Evolutionary conservation across 768 basidiomycete genomes (phyloP), one percentile per base, ranked within the genome.

Genomic region (Lactarius sp.): DNA sequence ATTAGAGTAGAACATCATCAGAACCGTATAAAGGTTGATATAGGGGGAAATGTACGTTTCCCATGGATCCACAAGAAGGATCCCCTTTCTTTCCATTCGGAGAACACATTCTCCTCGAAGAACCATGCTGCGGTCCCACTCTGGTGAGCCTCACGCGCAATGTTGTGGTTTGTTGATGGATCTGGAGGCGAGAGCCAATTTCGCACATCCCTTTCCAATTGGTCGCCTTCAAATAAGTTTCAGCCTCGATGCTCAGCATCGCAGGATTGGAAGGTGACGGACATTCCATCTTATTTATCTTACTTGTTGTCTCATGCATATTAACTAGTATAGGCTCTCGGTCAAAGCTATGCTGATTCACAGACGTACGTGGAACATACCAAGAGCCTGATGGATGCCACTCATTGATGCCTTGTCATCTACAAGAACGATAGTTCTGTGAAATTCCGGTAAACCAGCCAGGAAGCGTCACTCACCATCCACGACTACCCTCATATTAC

Each of bases 11-110:
- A 22, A 22, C 10, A 8, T 12, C 8, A n/a, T 61, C n/a, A 49
- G 22, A 4, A 33, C 2, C 14, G 13, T 31, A 7, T 5, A 18
- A 1, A 10, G 3, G 3, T 7, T 13, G 13, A 18, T 13, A 31
- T 2, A 31, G 2, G 20, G 27, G 18, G 8, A 33, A 37, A 18
- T 51, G 16, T 58, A 59, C 62, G 57, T 22, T 59, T 63, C 6
- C 62, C 62, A 34, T 63, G 57, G 8, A 63, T 39, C 62, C 62
- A 63, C 22, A 63, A 5, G 0, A 63, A 10, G 13, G 62, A 63
- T 9, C 55, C 57, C 1, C 12, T 27, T 14, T 16, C 22, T n/a
- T 52, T 52, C 62, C 62, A 63, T 1, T 42, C 41, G 16, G 36
- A 14, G 1, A 53, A 39, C 0, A 33, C 10, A 7, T 3, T 31